Base-by-base conservation (phyloP, 768 basidiomycete species). In the Mrakia hoshinonis region DNA sequence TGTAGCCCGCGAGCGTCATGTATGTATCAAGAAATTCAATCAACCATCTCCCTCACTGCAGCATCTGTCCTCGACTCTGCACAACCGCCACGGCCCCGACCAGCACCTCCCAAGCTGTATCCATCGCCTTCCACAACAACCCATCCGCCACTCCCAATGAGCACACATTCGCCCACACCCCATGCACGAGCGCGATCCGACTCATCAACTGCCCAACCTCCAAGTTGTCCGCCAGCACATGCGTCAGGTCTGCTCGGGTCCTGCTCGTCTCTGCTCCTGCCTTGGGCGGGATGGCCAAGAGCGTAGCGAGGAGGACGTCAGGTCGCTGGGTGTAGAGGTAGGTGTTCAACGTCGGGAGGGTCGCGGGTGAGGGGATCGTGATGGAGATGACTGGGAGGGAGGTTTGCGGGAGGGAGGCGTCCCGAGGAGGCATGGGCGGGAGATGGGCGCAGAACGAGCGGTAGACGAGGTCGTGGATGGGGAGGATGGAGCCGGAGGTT, bases 271-370 rank as follows among this genome's bases (percentile, higher is more conserved):
- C 43, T 15, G 43, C 31, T 39, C 11, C 24, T 26, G 60, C 26
- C 29, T 26, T 10, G 20, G 66, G 38, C 1, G 62, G 72, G 43
- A 73, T 24, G 20, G 15, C n/a, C 60, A 68, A 49, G 31, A 73
- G 67, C 3, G 67, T 31, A 2, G 52, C 61, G 24, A 73, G 72
- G 34, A 73, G 66, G 39, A 64, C 54, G 67, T 73, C 72, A 26
- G 72, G 58, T 26, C 72, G 24, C 48, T 73, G 72, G 3, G 72
- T 73, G 61, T 73, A 73, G 43, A 73, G 67, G 62, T 52, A 73
- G n/a, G 67, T 65, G 51, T 73, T 73, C 60, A 73, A 49, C 6
- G 61, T 26, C 26, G 72, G 72, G 15, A 73, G 61, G 10, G 67
- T 68, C 29, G 60, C 15, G 10, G 72, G 72, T 5, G 58, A 63